Conservation (phyloP, 73 alveolate genomes). For the Tetrahymena borealis region DNA sequence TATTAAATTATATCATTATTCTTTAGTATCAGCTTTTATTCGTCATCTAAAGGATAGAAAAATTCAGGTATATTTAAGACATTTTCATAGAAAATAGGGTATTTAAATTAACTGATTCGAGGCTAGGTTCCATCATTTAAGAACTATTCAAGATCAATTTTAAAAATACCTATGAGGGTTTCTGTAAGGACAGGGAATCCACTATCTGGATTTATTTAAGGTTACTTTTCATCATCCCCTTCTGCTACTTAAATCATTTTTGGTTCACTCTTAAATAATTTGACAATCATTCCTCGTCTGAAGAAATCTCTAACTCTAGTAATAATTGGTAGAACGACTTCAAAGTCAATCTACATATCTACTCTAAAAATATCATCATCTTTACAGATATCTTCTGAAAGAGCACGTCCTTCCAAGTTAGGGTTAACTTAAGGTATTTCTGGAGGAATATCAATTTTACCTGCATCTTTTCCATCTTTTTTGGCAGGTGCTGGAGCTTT, state of each 20-base stretch:
- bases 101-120: neutral
- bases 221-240: neutral
- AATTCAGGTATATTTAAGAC: neutral
- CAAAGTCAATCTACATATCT: neutral
- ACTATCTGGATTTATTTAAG: neutral
- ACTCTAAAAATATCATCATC: neutral
- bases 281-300: neutral
- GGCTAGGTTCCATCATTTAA: neutral
- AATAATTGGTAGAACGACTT: neutral
- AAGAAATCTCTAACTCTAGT: neutral
- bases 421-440: neutral
- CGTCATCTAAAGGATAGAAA: neutral
- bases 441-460: neutral
- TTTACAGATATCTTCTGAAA: neutral
- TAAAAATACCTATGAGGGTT: neutral
- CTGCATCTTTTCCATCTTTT: neutral
- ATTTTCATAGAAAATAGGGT: neutral
- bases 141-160: neutral
- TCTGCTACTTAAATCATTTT: neutral
- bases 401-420: neutral
- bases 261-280: neutral
- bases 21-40: neutral
- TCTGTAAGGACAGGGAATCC: neutral
- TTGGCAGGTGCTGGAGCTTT: neutral
- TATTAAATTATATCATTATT: neutral